Base-by-base conservation (phyloP, 257 asterid genomes). In the Lithospermum erythrorhizon region DNA sequence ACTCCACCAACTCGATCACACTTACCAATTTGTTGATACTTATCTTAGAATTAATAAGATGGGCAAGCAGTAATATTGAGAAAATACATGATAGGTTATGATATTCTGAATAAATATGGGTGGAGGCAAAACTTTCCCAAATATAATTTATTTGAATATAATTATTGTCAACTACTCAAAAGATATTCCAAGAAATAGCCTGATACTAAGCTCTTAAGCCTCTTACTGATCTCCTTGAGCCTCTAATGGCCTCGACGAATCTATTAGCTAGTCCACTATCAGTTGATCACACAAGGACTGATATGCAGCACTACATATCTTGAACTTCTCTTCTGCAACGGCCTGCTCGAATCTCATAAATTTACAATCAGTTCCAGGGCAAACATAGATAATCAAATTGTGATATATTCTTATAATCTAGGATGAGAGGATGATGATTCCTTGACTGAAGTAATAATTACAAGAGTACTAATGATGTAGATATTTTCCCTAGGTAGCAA, bases 241-340 rank as follows among this genome's bases (percentile, higher is more conserved):
- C 49, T 41, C 49, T 1, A 41, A 14, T 41, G 49, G 18, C 15
- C 16, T 18, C 14, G 49, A 81, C 6, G 4, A 2, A 41, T 41
- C 49, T 5, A 14, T 41, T 41, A 41, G 49, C 49, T 41, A 41
- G 17, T 41, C 13, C 49, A 41, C 17, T 41, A 14, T 14, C 17
- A 41, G 49, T 41, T 41, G 16, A 41, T 41, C 49, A 41, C 49
- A 41, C 61, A 93, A 69, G 52, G 90, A 88, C 73, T 89, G 87
- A 73, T 86, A 93, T 15, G 97, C 97, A 9, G 97, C 89, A 61
- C 96, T 83, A 80, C 98, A 93, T 13, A 45, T 83, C 89, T 93
- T 93, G 87, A 89, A 93, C 69, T 93, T 86, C 82, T 89, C 94
- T 78, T 86, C 97, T 2, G 98, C 95, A 27, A 65, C 79, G 4